phyloP scores from a whole-genome alignment of 371 early-diverging fungal genomes.

The Actinomucor elegans region DNA sequence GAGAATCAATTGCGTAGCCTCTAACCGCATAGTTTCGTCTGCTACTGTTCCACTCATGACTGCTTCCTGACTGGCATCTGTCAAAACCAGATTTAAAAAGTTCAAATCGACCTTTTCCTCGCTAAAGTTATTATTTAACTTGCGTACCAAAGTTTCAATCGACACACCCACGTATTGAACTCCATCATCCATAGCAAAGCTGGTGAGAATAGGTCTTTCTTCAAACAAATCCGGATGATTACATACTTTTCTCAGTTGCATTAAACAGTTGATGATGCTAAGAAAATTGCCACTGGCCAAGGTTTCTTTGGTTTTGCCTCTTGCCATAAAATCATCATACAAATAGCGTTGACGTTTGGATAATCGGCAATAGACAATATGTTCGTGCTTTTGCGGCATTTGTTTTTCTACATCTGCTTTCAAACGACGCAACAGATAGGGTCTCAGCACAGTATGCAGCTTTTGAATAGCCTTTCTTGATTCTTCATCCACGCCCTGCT shows the following conservation, averaged over 20 bases:
- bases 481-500: conserved; percentile 49
- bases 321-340: conserved; percentile 87
- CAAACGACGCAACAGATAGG: conserved; percentile 87
- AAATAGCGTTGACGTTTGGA: conserved; percentile 84
- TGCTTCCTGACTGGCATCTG: conserved; percentile 20
- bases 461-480: conserved; percentile 63
- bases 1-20: conserved; percentile 44
- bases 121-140: neutral
- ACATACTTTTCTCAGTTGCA: conserved; percentile 97
- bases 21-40: conserved; percentile 33
- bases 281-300: conserved; percentile 75
- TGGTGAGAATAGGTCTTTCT: conserved; percentile 81
- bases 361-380: conserved; percentile 75
- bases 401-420: conserved; percentile 87
- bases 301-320: conserved; percentile 77
- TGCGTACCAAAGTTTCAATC: conserved; percentile 29
- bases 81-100: conserved; percentile 52
- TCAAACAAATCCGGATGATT: conserved; percentile 96
- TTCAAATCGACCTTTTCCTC: conserved; percentile 25
- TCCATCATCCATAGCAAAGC: conserved; percentile 67
- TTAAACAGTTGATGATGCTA: conserved; percentile 88
- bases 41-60: conserved; percentile 33
- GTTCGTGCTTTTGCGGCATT: conserved; percentile 83
- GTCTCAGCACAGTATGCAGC: conserved; percentile 78
- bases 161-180: conserved; percentile 40